A percentile compares a stretch with the other conserved stretches of the same genome.
Evolutionary conservation across 345 rosid species (phyloP).

Genomic region (Eucalyptus pauciflora): DNA sequence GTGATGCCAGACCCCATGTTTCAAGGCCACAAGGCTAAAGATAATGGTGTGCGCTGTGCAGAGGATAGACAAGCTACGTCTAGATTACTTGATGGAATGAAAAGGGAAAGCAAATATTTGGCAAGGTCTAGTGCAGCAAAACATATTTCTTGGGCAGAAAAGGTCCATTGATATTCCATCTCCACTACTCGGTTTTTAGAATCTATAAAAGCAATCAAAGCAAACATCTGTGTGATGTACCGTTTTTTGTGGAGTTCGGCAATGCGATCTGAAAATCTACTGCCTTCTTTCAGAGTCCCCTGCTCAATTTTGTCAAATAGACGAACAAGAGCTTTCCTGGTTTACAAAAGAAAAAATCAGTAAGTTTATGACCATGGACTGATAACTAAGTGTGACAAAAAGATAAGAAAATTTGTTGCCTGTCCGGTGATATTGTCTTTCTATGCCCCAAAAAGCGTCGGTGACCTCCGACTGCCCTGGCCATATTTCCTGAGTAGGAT

Average conservation of each 20-base stretch:
- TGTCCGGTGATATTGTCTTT: conserved; percentile 5
- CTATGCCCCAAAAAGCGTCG: conserved; percentile 15
- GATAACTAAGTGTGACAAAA: neutral
- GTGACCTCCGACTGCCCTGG: conserved; percentile 36
- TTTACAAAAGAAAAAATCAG: neutral
- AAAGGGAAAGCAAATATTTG: neutral
- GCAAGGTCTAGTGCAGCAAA: neutral
- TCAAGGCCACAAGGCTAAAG: neutral
- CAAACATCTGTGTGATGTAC: neutral
- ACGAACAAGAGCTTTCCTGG: conserved; percentile 25
- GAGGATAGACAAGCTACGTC: neutral
- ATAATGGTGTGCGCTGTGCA: neutral
- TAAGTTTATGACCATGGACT: neutral
- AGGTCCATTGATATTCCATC: neutral
- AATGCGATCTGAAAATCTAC: conserved; percentile 5
- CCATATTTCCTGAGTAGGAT: conserved; percentile 43
- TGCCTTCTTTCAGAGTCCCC: conserved; percentile 25
- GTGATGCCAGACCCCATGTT: neutral
- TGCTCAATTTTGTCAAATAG: conserved; percentile 24
- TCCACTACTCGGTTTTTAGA: neutral
- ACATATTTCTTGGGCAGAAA: neutral
- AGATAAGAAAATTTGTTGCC: neutral
- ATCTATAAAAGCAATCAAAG: neutral
- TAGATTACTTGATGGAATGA: neutral
- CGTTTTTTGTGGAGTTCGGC: conserved; percentile 20